These are phyloP conservation scores for Piper longum DNA, from an alignment of 164 flowering plant genomes.

Conservation along the genomic window DNA sequence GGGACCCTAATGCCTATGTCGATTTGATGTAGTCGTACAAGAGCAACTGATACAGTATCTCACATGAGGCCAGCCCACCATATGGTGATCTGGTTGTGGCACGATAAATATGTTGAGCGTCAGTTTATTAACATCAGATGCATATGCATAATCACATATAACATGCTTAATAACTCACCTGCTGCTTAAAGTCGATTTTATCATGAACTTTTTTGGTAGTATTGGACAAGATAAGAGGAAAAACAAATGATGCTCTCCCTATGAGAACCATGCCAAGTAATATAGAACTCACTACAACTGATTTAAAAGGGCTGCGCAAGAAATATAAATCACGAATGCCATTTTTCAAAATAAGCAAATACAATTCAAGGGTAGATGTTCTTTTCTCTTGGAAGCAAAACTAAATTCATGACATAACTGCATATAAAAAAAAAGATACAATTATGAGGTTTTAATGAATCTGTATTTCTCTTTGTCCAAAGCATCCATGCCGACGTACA, in stretches of 20 bases:
- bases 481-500: constrained; percentile 15
- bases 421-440: too few relatives aligned
- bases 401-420: too few relatives aligned
- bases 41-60: constrained; percentile 22
- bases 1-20: too few relatives aligned
- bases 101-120: too few relatives aligned
- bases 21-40: too few relatives aligned
- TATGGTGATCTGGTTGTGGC: constrained; percentile 21
- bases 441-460: constrained; percentile 24
- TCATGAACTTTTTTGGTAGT: constrained; percentile 20
- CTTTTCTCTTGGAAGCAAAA: too few relatives aligned
- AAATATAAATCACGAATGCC: neutral
- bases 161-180: constrained; percentile 12
- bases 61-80: constrained; percentile 64
- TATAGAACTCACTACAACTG: constrained; percentile 28
- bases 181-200: constrained; percentile 26
- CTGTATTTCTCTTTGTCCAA: constrained; percentile 67
- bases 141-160: neutral
- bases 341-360: too few relatives aligned
- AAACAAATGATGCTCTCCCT: constrained; percentile 44
- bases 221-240: constrained; percentile 30
- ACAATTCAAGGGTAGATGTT: too few relatives aligned
- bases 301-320: constrained; percentile 26
- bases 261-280: constrained; percentile 25
- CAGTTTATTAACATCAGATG: too few relatives aligned